Percentiles rank a stretch among this genome's conserved stretches.
Conservation (phyloP, 768 basidiomycete species). For the Suillus ampliporus region DNA sequence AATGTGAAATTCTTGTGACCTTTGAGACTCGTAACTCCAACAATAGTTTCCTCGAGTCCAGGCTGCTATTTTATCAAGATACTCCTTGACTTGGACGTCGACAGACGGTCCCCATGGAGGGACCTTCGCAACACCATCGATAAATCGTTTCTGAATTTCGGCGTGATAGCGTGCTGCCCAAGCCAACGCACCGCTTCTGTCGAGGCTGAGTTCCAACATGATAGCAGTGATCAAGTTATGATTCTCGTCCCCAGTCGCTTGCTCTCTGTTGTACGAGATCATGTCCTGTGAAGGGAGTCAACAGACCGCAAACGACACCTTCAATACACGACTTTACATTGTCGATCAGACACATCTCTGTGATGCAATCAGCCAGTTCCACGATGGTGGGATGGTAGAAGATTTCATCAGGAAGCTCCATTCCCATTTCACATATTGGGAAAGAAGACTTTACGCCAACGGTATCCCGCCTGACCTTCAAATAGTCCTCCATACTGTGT, state of each 20-base stretch:
- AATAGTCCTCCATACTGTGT: conserved; percentile 36
- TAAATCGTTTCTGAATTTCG: conserved; percentile 21
- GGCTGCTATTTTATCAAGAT: conserved; percentile 30
- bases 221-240: conserved; percentile 43
- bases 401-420: conserved; percentile 40
- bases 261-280: conserved; percentile 42
- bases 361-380: conserved; percentile 13
- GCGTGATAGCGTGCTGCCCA: conserved; percentile 25
- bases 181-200: conserved; percentile 35
- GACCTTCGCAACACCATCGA: conserved; percentile 24
- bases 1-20: no score
- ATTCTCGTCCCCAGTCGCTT: conserved; percentile 36
- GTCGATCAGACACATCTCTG: conserved; percentile 28
- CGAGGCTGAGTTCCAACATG: conserved; percentile 33
- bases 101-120: conserved; percentile 35
- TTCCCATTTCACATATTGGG: conserved; percentile 33
- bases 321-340: conserved; percentile 23
- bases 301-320: background rate
- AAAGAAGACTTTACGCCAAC: conserved; percentile 26
- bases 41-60: conserved; percentile 31
- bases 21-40: conserved; percentile 37
- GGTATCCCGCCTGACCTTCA: conserved; percentile 38
- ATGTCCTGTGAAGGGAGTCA: conserved; percentile 33
- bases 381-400: conserved; percentile 29
- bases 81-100: conserved; percentile 28